phyloP scores from a whole-genome alignment of 2,329 filamentous ascomycete genomes.

The Aspergillus alliaceus region DNA sequence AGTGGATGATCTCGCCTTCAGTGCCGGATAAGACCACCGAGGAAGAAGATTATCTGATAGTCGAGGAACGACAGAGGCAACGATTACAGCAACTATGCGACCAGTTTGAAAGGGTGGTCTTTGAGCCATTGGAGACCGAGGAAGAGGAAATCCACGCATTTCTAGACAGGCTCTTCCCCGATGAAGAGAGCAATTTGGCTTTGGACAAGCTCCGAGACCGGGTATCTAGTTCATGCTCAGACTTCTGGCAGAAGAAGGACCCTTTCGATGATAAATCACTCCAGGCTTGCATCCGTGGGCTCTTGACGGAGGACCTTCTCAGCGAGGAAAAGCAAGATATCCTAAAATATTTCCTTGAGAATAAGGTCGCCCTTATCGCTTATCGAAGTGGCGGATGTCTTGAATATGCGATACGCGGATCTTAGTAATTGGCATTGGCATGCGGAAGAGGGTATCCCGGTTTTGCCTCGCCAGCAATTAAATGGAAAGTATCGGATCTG shows the following conservation, averaged over 20 bases:
- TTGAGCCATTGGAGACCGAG: conserved; percentile 36
- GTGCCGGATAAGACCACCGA: neutral
- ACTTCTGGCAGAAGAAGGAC: conserved; percentile 16
- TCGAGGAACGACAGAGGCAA: conserved; percentile 38
- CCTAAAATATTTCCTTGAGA: conserved; percentile 41
- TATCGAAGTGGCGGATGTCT: conserved; percentile 44
- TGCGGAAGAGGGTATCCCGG: conserved; percentile 40
- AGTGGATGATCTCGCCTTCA: conserved; percentile 36
- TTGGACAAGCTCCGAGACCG: conserved; percentile 1
- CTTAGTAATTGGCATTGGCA: conserved; percentile 47
- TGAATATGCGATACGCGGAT: conserved; percentile 46
- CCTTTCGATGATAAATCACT: conserved; percentile 36
- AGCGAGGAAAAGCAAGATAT: conserved; percentile 45
- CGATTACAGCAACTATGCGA: conserved; percentile 38
- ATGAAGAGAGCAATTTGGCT: conserved; percentile 20
- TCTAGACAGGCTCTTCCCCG: conserved; percentile 31
- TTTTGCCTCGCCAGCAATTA: conserved; percentile 43
- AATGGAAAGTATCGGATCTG: conserved; percentile 50
- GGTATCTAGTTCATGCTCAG: neutral
- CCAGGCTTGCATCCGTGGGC: conserved; percentile 37
- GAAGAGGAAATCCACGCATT: conserved; percentile 32
- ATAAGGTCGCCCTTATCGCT: conserved; percentile 40
- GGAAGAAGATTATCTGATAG: conserved; percentile 29
- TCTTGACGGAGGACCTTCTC: conserved; percentile 43
- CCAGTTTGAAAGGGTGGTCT: conserved; percentile 42